Percentiles rank a stretch among this genome's conserved stretches.
phyloP scores from a whole-genome alignment of 305 asterid genomes.

The Rubia occidens region DNA sequence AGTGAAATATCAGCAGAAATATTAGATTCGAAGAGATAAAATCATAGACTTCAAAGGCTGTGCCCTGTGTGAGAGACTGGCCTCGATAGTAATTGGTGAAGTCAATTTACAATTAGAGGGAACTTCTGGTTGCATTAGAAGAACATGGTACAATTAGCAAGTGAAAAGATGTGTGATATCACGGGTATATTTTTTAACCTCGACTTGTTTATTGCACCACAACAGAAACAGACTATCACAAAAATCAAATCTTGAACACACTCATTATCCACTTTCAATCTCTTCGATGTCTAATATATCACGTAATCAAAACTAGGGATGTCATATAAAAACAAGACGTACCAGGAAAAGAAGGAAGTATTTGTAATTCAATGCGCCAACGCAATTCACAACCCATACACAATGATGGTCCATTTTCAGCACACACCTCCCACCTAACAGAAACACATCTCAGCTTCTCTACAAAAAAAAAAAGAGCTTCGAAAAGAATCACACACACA shows the following conservation, averaged over 20 bases:
- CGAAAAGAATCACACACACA: conserved; percentile 11
- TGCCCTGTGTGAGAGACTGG: not conserved
- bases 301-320: not conserved
- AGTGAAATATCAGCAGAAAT: not conserved
- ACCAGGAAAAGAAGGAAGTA: conserved; percentile 97
- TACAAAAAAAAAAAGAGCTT: conserved; percentile 1
- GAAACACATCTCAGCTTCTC: conserved; percentile 17
- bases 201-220: not conserved
- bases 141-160: not conserved
- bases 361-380: conserved; percentile 96
- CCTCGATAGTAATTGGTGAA: not conserved
- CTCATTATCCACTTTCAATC: not conserved
- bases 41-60: not conserved
- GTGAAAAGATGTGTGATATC: not conserved
- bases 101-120: not conserved
- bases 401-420: conserved; percentile 99
- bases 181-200: not conserved
- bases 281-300: not conserved
- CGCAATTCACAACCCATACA: conserved; percentile 99
- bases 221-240: not conserved
- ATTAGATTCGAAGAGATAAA: not conserved
- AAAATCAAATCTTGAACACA: not conserved
- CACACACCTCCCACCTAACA: conserved; percentile 90
- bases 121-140: not conserved
- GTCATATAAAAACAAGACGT: conserved; percentile 13